phyloP scores from a whole-genome alignment of 1,284 basidiomycete species.

The Ganoderma leucocontextum region DNA sequence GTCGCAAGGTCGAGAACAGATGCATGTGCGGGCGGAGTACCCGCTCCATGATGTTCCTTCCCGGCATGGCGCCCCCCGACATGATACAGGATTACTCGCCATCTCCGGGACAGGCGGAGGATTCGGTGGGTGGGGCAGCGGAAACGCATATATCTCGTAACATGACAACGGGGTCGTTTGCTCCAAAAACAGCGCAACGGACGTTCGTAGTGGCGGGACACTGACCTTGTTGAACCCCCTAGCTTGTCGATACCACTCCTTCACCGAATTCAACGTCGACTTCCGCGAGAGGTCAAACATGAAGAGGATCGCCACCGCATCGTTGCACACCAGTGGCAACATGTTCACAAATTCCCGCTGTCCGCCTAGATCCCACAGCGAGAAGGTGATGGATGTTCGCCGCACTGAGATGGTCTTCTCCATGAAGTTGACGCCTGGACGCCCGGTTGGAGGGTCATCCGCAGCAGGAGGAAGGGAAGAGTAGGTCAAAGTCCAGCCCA shows the following conservation, averaged over 20 bases:
- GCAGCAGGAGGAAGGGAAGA: neutral
- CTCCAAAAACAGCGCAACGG: neutral
- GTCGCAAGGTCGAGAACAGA: neutral
- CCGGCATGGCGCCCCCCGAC: neutral
- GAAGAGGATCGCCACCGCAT: constrained; percentile 98
- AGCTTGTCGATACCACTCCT: constrained; percentile 99
- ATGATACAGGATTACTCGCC: neutral
- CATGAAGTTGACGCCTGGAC: constrained; percentile 97
- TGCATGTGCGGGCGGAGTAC: neutral
- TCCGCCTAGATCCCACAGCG: constrained; percentile 98
- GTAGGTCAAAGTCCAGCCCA: neutral
- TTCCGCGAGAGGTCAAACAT: constrained; percentile 99
- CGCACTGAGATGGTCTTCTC: constrained; percentile 98
- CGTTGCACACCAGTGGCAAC: constrained; percentile 97
- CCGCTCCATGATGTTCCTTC: neutral
- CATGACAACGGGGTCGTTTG: neutral
- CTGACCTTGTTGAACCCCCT: constrained; percentile 96
- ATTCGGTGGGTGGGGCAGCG: neutral
- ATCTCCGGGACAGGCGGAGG: neutral
- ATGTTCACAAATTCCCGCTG: constrained; percentile 99
- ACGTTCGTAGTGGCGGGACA: constrained; percentile 16
- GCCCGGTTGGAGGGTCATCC: neutral
- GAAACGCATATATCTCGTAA: neutral
- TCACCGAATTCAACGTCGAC: constrained; percentile 96
- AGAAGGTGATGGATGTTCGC: constrained; percentile 98